These are phyloP conservation scores for Gossypium trilobum DNA, from an alignment of 441 rosid species.

Conservation along the genomic window DNA sequence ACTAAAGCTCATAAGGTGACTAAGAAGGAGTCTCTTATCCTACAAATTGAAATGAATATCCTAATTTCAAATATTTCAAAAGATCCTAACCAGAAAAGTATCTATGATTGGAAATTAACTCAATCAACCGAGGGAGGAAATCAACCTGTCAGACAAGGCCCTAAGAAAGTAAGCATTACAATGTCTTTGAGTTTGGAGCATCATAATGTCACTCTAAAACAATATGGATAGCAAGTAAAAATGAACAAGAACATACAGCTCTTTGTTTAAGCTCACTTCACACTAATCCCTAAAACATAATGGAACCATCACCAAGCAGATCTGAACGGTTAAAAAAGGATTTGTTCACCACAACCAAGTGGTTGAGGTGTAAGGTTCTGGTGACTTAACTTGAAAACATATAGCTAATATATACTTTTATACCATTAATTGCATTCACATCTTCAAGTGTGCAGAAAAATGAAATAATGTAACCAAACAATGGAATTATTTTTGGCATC, in stretches of 20 bases:
- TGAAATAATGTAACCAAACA: not conserved
- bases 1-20: not conserved
- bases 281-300: not conserved
- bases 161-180: not conserved
- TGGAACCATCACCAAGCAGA: not conserved
- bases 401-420: not conserved
- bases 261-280: slow-evolving; percentile 2
- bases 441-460: not conserved
- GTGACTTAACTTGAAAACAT: not conserved
- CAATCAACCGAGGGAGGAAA: slow-evolving; percentile 3
- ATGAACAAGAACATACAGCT: not conserved
- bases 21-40: slow-evolving; percentile 1
- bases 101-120: slow-evolving; percentile 3
- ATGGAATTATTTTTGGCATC: not conserved
- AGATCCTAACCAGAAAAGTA: not conserved
- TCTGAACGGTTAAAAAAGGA: not conserved
- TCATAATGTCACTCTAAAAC: not conserved
- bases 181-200: not conserved
- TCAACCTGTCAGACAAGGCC: slow-evolving; percentile 6
- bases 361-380: not conserved
- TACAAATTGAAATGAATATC: not conserved
- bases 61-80: slow-evolving; percentile 8
- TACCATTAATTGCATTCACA: not conserved
- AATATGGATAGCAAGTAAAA: not conserved
- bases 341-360: not conserved